Conservation (phyloP, 169 alveolate genomes). For the Plasmodium relictum region DNA sequence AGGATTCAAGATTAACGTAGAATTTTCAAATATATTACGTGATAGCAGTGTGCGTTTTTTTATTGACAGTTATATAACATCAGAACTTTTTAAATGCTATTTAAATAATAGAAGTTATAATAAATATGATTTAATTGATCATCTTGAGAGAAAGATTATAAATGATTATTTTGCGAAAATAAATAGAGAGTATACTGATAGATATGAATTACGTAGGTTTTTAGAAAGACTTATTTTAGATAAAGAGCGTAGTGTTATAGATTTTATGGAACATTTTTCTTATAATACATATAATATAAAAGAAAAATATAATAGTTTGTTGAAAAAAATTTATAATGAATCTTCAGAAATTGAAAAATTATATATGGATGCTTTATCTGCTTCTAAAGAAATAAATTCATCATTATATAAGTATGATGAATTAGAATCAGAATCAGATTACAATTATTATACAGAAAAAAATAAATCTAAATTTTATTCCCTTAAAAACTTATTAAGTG, state of each 20-base stretch:
- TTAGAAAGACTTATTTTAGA: not conserved
- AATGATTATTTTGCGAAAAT: conserved; percentile 14
- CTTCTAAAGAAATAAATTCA: not conserved
- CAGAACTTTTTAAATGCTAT: conserved; percentile 21
- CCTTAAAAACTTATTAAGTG: not conserved
- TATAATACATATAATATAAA: conserved; percentile 9
- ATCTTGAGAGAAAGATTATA: conserved; percentile 8
- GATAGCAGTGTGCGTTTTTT: conserved; percentile 8
- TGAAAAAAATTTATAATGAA: conserved; percentile 4
- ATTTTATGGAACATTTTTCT: not conserved
- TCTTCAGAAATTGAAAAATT: conserved; percentile 19
- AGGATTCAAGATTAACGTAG: conserved; percentile 6
- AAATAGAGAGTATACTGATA: not conserved
- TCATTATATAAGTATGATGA: conserved; percentile 7
- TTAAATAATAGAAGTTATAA: conserved; percentile 1
- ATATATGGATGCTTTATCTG: not conserved
- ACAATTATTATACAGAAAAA: no score
- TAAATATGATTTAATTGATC: conserved; percentile 10
- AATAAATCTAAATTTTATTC: conserved; percentile 1
- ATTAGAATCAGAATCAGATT: not conserved
- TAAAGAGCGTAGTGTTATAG: not conserved
- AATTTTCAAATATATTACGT: conserved; percentile 19
- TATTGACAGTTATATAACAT: conserved; percentile 15
- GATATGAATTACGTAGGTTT: conserved; percentile 18
- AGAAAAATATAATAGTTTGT: conserved; percentile 16